Evolutionary conservation across 306 rosid genomes (phyloP), one percentile per base, ranked within the genome.

Genomic region (Quercus cerris): DNA sequence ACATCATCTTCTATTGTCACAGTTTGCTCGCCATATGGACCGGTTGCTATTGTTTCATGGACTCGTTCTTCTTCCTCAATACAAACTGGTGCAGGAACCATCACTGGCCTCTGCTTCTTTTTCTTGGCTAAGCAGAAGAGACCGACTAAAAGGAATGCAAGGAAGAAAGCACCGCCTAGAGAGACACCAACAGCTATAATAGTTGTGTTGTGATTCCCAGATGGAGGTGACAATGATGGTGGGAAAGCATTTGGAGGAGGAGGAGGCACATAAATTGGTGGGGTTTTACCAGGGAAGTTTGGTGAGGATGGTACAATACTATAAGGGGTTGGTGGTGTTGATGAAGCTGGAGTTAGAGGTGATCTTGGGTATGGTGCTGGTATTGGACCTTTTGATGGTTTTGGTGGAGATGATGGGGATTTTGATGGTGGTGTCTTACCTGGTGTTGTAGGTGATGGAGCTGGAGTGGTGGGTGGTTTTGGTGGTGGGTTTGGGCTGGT

Each of bases 121-220:
- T 59, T 82, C 78, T 82, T 88, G 10, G 92, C 90, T 1, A 86
- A 77, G 62, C 86, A 90, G 55, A 88, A 77, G 58, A 85, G 76
- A 15, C 83, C 92, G 18, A 73, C 80, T 4, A 85, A 17, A 44
- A 90, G 85, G 69, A 90, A 86, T 14, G 88, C 92, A 10, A 90
- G n/a, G 70, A 88, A 77, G 63, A 77, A 11, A 12, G 31, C 75
- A 20, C 90, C 87, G 0, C 94, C 94, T 0, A 81, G 78, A 4
- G 94, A 88, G 49, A 66, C 92, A 15, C 90, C 88, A 12, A 85
- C 92, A 0, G 86, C 90, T 12, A 90, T 81, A 49, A 88, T 78
- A 0, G 92, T 89, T 55, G 88, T 90, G 83, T 71, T 85, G 70
- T 81, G 69, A 22, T 73, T 41, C 10, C 84, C 85, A 0, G 85